These are phyloP conservation scores for Rostrohypoxylon terebratum DNA, from an alignment of 495 filamentous ascomycete genomes.

Conservation along the genomic window DNA sequence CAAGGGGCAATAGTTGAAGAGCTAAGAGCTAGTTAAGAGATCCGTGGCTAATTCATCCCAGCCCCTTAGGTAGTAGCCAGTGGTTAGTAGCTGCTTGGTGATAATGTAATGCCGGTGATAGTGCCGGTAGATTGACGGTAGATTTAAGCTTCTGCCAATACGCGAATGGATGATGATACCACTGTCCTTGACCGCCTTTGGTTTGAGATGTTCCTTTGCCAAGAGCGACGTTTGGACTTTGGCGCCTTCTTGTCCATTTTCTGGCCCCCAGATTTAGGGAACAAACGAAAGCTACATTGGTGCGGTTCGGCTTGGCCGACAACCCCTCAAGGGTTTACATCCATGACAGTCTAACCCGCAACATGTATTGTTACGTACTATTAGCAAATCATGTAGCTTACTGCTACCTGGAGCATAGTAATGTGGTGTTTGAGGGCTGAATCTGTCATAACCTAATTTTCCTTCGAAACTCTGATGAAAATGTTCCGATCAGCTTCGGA, in stretches of 20 bases:
- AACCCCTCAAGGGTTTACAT: conserved; percentile 2
- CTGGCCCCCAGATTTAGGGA: not conserved
- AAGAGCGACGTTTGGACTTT: not conserved
- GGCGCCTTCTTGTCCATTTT: not conserved
- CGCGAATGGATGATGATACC: conserved; percentile 4
- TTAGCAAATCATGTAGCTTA: conserved; percentile 10
- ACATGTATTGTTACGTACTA: not conserved
- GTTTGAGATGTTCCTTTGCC: not conserved
- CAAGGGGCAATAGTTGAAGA: not conserved
- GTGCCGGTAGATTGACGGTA: conserved; percentile 14
- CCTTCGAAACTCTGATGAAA: not conserved
- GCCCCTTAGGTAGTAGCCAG: not conserved
- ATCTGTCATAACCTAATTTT: conserved; percentile 17
- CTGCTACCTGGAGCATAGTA: not conserved
- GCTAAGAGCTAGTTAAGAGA: not conserved
- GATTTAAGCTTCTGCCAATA: conserved; percentile 8
- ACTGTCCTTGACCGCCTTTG: conserved; percentile 7
- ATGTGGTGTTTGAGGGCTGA: not conserved
- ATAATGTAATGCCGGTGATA: not conserved
- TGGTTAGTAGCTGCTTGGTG: not conserved
- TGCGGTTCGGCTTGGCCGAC: conserved; percentile 9
- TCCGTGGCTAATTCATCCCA: not conserved
- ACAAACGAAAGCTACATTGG: not conserved
- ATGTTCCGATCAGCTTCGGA: not conserved
- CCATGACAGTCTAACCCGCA: not conserved